Base-by-base conservation (phyloP, 108 stramenopile species). In the Cyclostephanos tholiformis region DNA sequence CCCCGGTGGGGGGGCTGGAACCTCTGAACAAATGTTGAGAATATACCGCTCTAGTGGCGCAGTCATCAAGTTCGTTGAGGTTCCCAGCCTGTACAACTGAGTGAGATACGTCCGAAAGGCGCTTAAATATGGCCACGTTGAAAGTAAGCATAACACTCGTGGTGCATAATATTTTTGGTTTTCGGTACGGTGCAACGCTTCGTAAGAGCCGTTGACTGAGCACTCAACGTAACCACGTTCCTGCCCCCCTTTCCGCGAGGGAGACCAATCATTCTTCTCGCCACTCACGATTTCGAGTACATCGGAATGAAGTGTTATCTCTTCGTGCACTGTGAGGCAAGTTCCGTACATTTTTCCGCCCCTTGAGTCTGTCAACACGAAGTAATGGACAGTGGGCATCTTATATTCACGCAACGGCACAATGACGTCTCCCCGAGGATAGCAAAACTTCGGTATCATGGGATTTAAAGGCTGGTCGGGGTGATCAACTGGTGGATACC, bases 1-100 rank as follows among this genome's bases (percentile, higher is more conserved):
- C 13, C 97, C 97, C 0, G 93, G 95, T 10, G 99, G 99, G 16
- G 99, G 99, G 49, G 98, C 94, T 30, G 99, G 97, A 55, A 97
- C 95, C 77, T 99, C 98, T 44, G 77, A 69, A 69, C 97, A 93
- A 48, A 99, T 91, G 74, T 98, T 99, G 71, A 86, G 78, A 75
- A 99, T 86, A 66, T 97, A 97, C 29, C 97, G 86, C 76, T 99
- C 99, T 48, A 99, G 83, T 13, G 99, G 98, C 26, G 91, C 85
- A 49, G 77, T 85, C 91, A 97, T 93, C 43, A 92, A 71, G 69
- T 86, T 75, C 11, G 97, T 91, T 29, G 89, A 85, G 0, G 97
- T 90, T 11, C 93, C 95, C 70, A 99, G 73, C 57, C 96, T 87
- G 83, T 98, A 99, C 16, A 98, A 72, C 72, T 97, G 95, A 17